Evolutionary conservation across 169 alveolate species (phyloP), one percentile per base, ranked within the genome.

Genomic region (Plasmodium fragile): DNA sequence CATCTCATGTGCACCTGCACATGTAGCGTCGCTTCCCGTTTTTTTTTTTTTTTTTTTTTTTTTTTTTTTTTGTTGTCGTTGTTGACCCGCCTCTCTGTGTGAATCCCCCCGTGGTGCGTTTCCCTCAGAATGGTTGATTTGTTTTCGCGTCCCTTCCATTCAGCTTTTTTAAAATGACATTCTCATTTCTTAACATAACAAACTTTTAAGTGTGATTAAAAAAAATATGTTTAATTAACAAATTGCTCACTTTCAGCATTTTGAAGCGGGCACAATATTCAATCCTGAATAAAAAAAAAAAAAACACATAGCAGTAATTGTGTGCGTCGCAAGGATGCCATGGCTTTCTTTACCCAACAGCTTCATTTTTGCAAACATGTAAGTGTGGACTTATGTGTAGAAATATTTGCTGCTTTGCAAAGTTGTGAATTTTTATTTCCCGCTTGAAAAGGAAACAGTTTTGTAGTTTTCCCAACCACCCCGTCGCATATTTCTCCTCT

Each of bases 331-430:
- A 49, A 65, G 18, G 36, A 6, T 65, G 36, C 13, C 36, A 65
- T 65, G 41, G 41, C 36, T 28, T 25, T 1, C 32, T 18, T 25
- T 65, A 3, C 0, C n/a, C 30, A 65, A 65, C 36, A 65, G 36
- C 25, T 53, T 8, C 55, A 11, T 81, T 53, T 81, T 81, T n/a
- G 71, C 39, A 45, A 81, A 78, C 13, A 81, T 32, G 80, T 53
- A 81, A 72, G 22, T 39, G 22, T 0, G 28, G 0, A 28, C 34
- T 2, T 22, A 49, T 80, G 41, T 22, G n/a, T 65, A 22, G 30
- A 10, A 49, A 28, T 53, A 5, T 65, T 82, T 36, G 22, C 55
- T 83, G 72, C 52, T 70, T 83, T 69, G 22, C 75, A 32, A 41
- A 39, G 72, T 69, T 11, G 39, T 70, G 72, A 45, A 6, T 69